Conservation (phyloP, 257 asterid species). For the Nicotiana paniculata region DNA sequence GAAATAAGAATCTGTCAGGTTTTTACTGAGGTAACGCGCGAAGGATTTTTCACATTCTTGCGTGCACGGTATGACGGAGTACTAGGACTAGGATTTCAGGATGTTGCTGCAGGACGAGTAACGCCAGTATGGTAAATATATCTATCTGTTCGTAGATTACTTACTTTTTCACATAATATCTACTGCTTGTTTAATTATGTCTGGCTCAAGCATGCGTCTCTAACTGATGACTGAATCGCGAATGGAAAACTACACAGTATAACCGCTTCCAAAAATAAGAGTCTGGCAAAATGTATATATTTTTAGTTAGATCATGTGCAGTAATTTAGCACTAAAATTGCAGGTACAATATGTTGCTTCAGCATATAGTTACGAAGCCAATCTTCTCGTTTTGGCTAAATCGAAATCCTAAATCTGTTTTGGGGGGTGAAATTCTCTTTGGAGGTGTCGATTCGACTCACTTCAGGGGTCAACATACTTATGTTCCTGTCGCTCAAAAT, state of each 20-base stretch:
- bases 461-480: slow-evolving; percentile 28
- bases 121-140: slow-evolving; percentile 26
- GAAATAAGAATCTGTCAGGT: slow-evolving; percentile 10
- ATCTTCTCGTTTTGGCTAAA: slow-evolving; percentile 28
- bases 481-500: slow-evolving; percentile 20
- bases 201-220: not conserved
- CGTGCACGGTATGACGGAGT: slow-evolving; percentile 30
- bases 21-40: slow-evolving; percentile 26
- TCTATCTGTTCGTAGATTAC: not conserved
- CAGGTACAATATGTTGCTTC: slow-evolving; percentile 32
- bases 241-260: no score
- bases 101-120: slow-evolving; percentile 14
- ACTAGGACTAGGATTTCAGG: slow-evolving; percentile 36
- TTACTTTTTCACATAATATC: not conserved
- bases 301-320: not conserved
- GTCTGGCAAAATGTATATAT: not conserved
- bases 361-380: slow-evolving; percentile 14
- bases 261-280: no score
- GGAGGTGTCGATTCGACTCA: slow-evolving; percentile 30
- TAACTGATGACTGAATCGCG: not conserved
- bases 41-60: slow-evolving; percentile 23
- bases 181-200: not conserved
- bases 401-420: slow-evolving; percentile 11
- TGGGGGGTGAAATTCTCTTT: slow-evolving; percentile 28
- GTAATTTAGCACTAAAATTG: not conserved